Evolutionary conservation across 805 yeast genomes (phyloP), one percentile per base, ranked within the genome.

Genomic region (Zygotorulaspora danielsina): DNA sequence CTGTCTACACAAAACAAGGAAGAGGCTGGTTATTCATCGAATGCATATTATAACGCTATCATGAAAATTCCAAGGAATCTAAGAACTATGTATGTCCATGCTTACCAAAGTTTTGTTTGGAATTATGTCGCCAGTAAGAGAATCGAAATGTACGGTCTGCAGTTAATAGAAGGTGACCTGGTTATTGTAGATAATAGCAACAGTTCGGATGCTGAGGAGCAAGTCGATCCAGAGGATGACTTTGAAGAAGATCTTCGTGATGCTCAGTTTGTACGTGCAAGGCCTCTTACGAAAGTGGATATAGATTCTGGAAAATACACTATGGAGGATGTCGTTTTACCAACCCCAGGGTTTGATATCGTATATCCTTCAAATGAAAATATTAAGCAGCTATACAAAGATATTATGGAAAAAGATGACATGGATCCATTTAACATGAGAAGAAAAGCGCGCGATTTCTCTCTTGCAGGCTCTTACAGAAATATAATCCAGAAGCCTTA

Each of bases 321-420:
- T 9, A 82, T 90, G 22, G 80, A 73, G 55, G 97, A 93, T 61
- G 72, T 93, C 19, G 95, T 94, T 2, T 69, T 93, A 39, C 97
- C 99, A n/a, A 77, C 95, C 0, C 98, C 99, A 2, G 99, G 99
- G 0, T 88, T 79, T 59, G 97, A 88, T 57, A 77, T 93, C n/a
- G 57, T 71, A 10, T 93, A 93, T 56, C 98, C 99, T 5, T 66
- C 72, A 8, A 84, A 86, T 54, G 71, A 70, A 38, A 61, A 71
- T 29, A 65, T 86, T 33, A 70, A 68, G 51, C 70, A 78, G 28
- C 75, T 76, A 1, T 89, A 89, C 57, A 73, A 75, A 30, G 78
- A 75, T 3, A 68, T 77, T 6, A 93, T 93, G 97, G 73, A 71
- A 2, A 67, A 72, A 38, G 97, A 93, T 57, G 83, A 79, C 0